These are phyloP conservation scores for Taiozyma sp. DNA, from an alignment of 1,139 yeast species.

Conservation along the genomic window DNA sequence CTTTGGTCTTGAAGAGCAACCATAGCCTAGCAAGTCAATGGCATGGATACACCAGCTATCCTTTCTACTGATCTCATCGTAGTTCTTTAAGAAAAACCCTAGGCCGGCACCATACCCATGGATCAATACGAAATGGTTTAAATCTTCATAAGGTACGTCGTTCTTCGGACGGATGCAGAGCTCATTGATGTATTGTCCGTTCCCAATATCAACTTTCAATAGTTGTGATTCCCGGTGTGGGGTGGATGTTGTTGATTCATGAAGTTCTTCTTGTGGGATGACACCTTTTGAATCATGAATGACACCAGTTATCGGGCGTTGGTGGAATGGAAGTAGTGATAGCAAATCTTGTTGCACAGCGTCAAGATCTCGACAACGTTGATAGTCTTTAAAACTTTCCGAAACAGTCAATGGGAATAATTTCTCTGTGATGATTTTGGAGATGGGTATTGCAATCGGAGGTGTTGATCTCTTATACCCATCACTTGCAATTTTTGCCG, in stretches of 20 bases:
- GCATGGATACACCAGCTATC: slow-evolving; percentile 64
- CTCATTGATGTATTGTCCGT: slow-evolving; percentile 54
- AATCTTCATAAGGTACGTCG: slow-evolving; percentile 22
- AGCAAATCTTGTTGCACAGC: slow-evolving; percentile 51
- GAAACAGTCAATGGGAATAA: slow-evolving; percentile 53
- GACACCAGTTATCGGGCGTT: slow-evolving; percentile 3
- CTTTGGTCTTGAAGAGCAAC: slow-evolving; percentile 64
- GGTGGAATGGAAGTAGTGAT: slow-evolving; percentile 25
- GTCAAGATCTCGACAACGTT: slow-evolving; percentile 36
- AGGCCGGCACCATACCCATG: slow-evolving; percentile 83
- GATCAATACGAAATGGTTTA: slow-evolving; percentile 57
- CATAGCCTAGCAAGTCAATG: slow-evolving; percentile 72
- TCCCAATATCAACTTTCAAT: slow-evolving; percentile 36
- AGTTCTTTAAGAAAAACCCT: slow-evolving; percentile 65
- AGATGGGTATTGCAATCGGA: slow-evolving; percentile 59
- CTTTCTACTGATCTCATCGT: slow-evolving; percentile 37
- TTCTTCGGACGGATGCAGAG: slow-evolving; percentile 50
- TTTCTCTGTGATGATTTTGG: slow-evolving; percentile 41
- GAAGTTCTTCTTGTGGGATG: slow-evolving; percentile 20
- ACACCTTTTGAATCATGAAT: not conserved
- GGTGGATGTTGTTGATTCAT: not conserved
- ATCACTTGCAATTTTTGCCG: not conserved
- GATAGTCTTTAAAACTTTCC: slow-evolving; percentile 51
- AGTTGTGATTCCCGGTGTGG: slow-evolving; percentile 23
- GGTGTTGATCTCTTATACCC: slow-evolving; percentile 46